Base-by-base conservation (phyloP, 2,329 filamentous ascomycete species). In the Fusarium piperis region DNA sequence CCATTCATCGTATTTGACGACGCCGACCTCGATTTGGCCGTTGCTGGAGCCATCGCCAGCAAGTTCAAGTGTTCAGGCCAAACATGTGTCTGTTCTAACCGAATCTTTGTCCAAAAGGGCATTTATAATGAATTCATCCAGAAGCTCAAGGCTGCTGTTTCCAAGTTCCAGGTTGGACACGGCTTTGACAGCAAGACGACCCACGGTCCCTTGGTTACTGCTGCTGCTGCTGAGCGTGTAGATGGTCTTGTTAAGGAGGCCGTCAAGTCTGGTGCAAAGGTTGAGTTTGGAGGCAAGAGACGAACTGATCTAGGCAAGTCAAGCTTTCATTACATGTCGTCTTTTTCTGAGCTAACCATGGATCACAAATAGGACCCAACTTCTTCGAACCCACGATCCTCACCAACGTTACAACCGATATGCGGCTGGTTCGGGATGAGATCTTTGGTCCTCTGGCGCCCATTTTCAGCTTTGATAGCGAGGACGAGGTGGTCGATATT, bases 41-140 rank as follows among this genome's bases (percentile, higher is more conserved):
- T 94, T 68, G 82, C 58, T 82, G 86, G 70, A 78, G 83, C 93
- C 36, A 87, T 97, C 58, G 83, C 90, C 20, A 93, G 89, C 77
- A 98, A 97, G 81, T 97, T 97, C 89, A 92, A 94, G 63, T 92
- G 90, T 28, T 95, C 93, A 0, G 95, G 95, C 35, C 95, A 98
- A 85, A 97, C 94, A 0, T 98, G 95, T 79, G 94, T 97, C 15
- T 94, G 92, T 77, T 92, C 92, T 7, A 95, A 95, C 82, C 86
- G 93, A 18, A 88, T 95, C 68, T 94, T 91, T 79, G 87, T 95
- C 6, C 93, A 95, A 80, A 84, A 86, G 46, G 89, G 88, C 62
- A 88, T 95, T 77, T 93, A 94, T 81, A 90, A 94, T 74, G 83
- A 86, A 41, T 95, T 95, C 76, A 86, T 89, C 4, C 76, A 84